Evolutionary conservation across 2,329 filamentous ascomycete species (phyloP).

Genomic region (Neonectria coccinea): DNA sequence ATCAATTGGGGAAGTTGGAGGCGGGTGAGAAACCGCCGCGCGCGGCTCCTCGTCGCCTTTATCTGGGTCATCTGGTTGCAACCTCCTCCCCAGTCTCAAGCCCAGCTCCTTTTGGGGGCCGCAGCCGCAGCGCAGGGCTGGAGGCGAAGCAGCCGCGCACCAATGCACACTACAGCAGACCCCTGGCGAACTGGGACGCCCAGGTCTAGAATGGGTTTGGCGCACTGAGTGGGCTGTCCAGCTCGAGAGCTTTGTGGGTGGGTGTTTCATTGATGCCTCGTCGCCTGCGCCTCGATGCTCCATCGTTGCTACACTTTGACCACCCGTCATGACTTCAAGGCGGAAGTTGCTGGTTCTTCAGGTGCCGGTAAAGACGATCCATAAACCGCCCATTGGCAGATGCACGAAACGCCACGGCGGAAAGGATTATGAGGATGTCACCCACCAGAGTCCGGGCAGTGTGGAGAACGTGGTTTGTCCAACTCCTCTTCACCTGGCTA

Average conservation of each 20-base stretch:
- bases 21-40: background rate
- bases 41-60: conserved; percentile 12
- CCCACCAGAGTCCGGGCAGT: background rate
- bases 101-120: background rate
- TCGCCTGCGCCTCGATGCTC: conserved; percentile 3
- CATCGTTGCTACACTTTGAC: background rate
- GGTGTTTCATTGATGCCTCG: background rate
- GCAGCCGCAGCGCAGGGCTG: conserved; percentile 11
- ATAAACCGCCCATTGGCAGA: background rate
- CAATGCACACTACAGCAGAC: conserved; percentile 13
- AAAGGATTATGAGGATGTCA: background rate
- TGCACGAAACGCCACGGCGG: background rate
- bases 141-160: conserved; percentile 8
- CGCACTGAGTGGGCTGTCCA: background rate
- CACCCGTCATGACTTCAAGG: background rate
- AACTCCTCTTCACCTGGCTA: background rate
- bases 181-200: background rate
- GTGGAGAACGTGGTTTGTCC: background rate
- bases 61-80: background rate
- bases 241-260: background rate
- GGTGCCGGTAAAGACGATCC: background rate
- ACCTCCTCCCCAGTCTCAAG: background rate
- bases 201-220: conserved; percentile 1
- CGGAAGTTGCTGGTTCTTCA: background rate
- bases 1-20: conserved; percentile 3